phyloP scores from a whole-genome alignment of 202 grass and related monocot species.

The Digitaria exilis region DNA sequence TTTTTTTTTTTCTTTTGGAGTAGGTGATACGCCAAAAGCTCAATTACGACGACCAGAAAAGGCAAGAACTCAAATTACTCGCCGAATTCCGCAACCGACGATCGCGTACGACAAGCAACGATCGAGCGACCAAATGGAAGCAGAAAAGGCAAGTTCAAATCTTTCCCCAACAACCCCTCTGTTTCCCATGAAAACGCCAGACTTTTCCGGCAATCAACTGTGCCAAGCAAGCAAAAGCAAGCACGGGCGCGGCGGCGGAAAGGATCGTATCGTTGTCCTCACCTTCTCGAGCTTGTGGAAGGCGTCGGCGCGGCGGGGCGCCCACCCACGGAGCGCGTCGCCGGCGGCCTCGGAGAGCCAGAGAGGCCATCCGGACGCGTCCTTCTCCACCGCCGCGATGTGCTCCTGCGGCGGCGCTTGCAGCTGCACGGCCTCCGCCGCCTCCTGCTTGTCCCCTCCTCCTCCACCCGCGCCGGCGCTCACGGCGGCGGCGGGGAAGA shows the following conservation, averaged over 20 bases:
- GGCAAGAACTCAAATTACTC: constrained; percentile 29
- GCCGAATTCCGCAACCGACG: neutral
- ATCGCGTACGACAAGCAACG: constrained; percentile 11
- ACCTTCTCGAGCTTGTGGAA: constrained; percentile 96
- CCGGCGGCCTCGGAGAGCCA: constrained; percentile 79
- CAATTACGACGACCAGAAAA: neutral
- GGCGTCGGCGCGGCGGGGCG: constrained; percentile 79
- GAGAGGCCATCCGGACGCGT: constrained; percentile 72
- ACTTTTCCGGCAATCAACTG: constrained; percentile 24
- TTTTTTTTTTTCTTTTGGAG: neutral
- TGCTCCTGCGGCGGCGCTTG: constrained; percentile 43
- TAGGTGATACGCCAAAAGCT: constrained; percentile 14
- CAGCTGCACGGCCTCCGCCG: constrained; percentile 41
- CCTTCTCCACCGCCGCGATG: constrained; percentile 62
- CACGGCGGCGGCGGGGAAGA: constrained; percentile 41
- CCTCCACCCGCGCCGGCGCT: neutral
- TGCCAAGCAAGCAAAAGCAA: constrained; percentile 13
- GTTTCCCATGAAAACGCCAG: constrained; percentile 24
- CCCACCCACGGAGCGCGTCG: constrained; percentile 69
- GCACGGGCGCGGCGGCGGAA: neutral
- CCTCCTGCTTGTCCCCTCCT: neutral
- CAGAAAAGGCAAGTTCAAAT: neutral
- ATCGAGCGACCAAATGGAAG: constrained; percentile 22
- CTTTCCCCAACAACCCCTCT: neutral
- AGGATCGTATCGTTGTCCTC: neutral